These are phyloP conservation scores for Circinella umbellata DNA, from an alignment of 371 early-diverging fungal species.

Conservation along the genomic window DNA sequence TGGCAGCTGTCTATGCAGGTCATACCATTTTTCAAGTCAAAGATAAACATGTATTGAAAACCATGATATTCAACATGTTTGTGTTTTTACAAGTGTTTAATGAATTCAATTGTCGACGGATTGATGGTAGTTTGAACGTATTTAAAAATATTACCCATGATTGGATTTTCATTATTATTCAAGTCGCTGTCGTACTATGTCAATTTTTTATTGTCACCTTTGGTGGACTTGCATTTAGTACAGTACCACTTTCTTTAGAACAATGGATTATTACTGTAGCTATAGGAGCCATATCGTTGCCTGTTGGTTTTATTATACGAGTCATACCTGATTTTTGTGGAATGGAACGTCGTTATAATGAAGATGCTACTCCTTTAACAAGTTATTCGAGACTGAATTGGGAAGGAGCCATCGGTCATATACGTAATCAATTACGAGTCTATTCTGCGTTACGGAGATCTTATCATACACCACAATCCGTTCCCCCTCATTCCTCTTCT, in stretches of 20 bases:
- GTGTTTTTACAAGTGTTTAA: conserved; percentile 96
- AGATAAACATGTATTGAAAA: conserved; percentile 62
- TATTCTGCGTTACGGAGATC: conserved; percentile 49
- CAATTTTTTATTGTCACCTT: conserved; percentile 89
- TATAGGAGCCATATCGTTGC: conserved; percentile 81
- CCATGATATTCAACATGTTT: conserved; percentile 95
- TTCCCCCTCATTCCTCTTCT: too few relatives aligned
- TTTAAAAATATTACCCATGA: conserved; percentile 83
- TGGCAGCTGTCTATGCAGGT: conserved; percentile 65
- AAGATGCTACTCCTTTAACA: conserved; percentile 59
- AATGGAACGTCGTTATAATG: conserved; percentile 52
- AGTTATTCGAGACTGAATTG: conserved; percentile 59
- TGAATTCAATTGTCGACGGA: conserved; percentile 82
- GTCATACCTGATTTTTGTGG: conserved; percentile 70
- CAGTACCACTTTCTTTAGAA: conserved; percentile 61
- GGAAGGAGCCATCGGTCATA: conserved; percentile 62
- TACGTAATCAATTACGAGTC: conserved; percentile 50
- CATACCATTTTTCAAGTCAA: conserved; percentile 65
- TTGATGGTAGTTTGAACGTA: conserved; percentile 80
- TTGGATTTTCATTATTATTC: conserved; percentile 76
- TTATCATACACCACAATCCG: conserved; percentile 8
- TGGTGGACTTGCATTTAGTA: conserved; percentile 90
- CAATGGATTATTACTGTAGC: conserved; percentile 86
- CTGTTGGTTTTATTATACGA: conserved; percentile 79
- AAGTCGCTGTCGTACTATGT: conserved; percentile 67